Evolutionary conservation across 305 asterid genomes (phyloP), one percentile per base, ranked within the genome.

Genomic region (Solanum hybrid): DNA sequence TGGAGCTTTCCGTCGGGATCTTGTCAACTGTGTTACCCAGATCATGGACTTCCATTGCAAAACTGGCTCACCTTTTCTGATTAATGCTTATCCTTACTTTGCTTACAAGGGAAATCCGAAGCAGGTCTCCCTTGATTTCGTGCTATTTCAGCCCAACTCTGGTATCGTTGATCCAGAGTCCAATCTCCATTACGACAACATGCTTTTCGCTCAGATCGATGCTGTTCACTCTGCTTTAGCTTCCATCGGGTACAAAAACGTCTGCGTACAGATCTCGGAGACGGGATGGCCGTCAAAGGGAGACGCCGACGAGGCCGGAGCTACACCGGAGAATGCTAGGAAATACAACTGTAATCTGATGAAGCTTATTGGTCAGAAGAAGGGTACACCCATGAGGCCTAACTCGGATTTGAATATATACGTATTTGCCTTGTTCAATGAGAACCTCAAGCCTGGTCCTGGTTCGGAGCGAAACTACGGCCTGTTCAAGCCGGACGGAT

Each of bases 201-300:
- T 96, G 98, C 93, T 96, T 76, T 92, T 93, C 65, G 97, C 98
- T 20, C 98, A 95, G 90, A 92, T 95, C 45, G 98, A 96, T 91
- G 98, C 98, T 6, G 96, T 95, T 26, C 91, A 96, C 83, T 89
- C 95, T 3, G 98, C 98, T 6, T 41, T 95, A 89, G 94, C 94
- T 89, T 90, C 91, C 87, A 83, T 96, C 33, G 98, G 98, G 36
- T 96, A 93, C 92, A 95, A 94, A 87, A 95, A 92, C 45, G 95
- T 96, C 61, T 90, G 94, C 61, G 86, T 96, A 32, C 96, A 95
- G 96, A 92, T 96, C 92, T 95, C 98, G 75, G 98, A 96, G 89
- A 94, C 98, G 0, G 98, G 98, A n/a, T 96, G 98, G 98, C 98
- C 98, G 87, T 95, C 98, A 22, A 96, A 94, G 68, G 98, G 98